Conservation (phyloP, 192 early-diverging fungal genomes). For the Linnemannia exigua region DNA sequence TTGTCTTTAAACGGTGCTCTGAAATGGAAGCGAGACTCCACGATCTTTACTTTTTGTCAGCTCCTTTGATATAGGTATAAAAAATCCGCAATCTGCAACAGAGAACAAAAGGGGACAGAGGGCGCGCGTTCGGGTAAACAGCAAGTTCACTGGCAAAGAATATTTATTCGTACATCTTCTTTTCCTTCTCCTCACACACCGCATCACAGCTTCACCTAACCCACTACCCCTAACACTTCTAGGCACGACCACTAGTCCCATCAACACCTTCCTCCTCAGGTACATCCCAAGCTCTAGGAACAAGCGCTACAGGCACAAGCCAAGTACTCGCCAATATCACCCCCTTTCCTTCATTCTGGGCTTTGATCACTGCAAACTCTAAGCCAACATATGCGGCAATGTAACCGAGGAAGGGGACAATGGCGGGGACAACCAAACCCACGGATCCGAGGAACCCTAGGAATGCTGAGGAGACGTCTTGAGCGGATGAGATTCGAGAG, state of each 20-base stretch:
- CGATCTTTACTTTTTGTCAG: no score
- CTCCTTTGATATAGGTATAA: no score
- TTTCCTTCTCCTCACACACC: background rate
- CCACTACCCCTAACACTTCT: background rate
- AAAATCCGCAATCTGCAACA: no score
- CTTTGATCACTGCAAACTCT: conserved; percentile 59
- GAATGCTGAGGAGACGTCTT: conserved; percentile 55
- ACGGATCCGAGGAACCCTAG: conserved; percentile 56
- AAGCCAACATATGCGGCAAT: conserved; percentile 62
- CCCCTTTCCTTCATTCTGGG: conserved; percentile 56
- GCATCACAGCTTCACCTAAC: background rate
- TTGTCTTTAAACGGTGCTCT: background rate
- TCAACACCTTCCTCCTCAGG: conserved; percentile 10
- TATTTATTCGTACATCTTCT: background rate
- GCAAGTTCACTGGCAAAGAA: no score
- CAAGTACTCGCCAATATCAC: conserved; percentile 61
- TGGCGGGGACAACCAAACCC: conserved; percentile 47
- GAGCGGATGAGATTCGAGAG: conserved; percentile 54
- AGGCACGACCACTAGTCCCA: background rate
- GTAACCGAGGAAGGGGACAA: conserved; percentile 58
- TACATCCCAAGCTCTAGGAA: conserved; percentile 59
- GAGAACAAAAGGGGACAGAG: no score
- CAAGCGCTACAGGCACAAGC: conserved; percentile 58
- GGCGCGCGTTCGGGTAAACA: no score
- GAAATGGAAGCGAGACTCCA: no score